Conservation (phyloP, 2,329 filamentous ascomycete genomes). For the Ascochyta koolunga region DNA sequence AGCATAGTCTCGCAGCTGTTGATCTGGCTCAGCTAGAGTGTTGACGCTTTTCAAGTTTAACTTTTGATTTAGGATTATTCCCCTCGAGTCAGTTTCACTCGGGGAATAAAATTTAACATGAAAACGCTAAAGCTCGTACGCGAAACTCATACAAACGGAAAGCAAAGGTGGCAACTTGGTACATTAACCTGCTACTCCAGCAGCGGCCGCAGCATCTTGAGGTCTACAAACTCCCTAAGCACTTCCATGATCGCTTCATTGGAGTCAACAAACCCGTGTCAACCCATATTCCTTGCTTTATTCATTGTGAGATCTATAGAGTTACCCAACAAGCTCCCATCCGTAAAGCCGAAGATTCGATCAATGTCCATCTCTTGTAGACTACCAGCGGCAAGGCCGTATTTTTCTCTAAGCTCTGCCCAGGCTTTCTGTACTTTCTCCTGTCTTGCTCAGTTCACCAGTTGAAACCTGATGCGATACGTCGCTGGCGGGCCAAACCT, state of each 20-base stretch:
- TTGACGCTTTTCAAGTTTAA: too few relatives aligned
- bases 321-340: conserved; percentile 47
- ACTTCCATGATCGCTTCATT: conserved; percentile 52
- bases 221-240: conserved; percentile 49
- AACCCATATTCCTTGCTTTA: conserved; percentile 55
- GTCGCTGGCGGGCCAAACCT: conserved; percentile 53
- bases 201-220: conserved; percentile 52
- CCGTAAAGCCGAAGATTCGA: conserved; percentile 55
- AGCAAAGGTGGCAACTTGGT: neutral
- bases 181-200: neutral
- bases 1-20: too few relatives aligned
- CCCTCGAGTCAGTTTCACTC: too few relatives aligned
- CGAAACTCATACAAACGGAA: too few relatives aligned
- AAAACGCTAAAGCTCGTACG: too few relatives aligned
- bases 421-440: conserved; percentile 53
- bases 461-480: conserved; percentile 49
- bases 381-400: conserved; percentile 50
- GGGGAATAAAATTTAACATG: too few relatives aligned
- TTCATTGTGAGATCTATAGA: conserved; percentile 48
- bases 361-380: conserved; percentile 52
- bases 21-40: too few relatives aligned
- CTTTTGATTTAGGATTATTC: too few relatives aligned
- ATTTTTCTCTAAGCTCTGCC: conserved; percentile 51
- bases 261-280: conserved; percentile 55
- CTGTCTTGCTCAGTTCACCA: conserved; percentile 55